Percentiles rank a stretch among this genome's conserved stretches.
Evolutionary conservation across 257 asterid genomes (phyloP).

Genomic region (Leonotis leonurus): DNA sequence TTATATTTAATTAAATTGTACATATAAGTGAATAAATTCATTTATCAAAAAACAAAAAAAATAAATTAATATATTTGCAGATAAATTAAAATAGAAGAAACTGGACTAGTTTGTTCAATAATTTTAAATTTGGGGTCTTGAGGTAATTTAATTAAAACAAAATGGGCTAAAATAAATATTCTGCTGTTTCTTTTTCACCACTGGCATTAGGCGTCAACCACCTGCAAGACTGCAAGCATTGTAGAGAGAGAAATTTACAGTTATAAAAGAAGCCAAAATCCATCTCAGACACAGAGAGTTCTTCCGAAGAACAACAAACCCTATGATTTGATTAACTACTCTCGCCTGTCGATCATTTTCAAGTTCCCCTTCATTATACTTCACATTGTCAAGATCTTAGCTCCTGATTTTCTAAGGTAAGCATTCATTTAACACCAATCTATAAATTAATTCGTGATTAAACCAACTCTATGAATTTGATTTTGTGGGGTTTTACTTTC

Average conservation of each 20-base stretch:
- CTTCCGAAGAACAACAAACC: conserved; percentile 21
- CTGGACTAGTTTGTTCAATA: neutral
- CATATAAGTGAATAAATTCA: no score
- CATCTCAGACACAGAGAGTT: conserved; percentile 8
- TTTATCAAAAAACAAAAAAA: no score
- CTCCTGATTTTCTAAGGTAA: conserved; percentile 34
- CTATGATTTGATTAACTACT: conserved; percentile 15
- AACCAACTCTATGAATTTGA: conserved; percentile 4
- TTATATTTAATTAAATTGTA: no score
- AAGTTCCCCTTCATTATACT: neutral
- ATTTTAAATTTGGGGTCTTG: neutral
- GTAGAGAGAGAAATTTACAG: conserved; percentile 23
- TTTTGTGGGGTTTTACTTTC: neutral
- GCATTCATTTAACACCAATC: conserved; percentile 20
- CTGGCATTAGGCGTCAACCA: conserved; percentile 24
- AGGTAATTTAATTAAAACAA: neutral
- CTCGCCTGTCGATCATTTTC: conserved; percentile 16
- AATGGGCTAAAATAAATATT: conserved; percentile 1
- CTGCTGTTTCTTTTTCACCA: conserved; percentile 6
- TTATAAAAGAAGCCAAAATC: conserved; percentile 12
- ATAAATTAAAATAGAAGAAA: neutral
- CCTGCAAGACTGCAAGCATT: conserved; percentile 25
- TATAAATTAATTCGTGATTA: conserved; percentile 1
- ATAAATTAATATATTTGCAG: no score
- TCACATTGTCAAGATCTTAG: conserved; percentile 45